phyloP scores from a whole-genome alignment of 2,329 filamentous ascomycete genomes.

The Nemania diffusa region DNA sequence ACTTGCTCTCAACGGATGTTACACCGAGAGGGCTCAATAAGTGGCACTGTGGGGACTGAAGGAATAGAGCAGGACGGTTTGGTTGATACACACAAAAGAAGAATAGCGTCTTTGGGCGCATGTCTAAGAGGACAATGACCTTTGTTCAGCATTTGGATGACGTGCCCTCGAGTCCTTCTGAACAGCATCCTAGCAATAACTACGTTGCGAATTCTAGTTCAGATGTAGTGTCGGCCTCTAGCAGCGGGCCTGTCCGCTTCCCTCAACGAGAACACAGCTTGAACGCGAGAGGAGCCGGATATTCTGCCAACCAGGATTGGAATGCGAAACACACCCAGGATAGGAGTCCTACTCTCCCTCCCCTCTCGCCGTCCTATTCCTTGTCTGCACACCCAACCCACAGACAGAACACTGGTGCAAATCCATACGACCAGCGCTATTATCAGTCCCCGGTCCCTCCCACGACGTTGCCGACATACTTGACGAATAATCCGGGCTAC shows the following conservation, averaged over 20 bases:
- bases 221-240: conserved; percentile 38
- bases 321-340: conserved; percentile 44
- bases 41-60: neutral
- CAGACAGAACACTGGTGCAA: conserved; percentile 21
- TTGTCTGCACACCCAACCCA: conserved; percentile 27
- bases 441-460: conserved; percentile 35
- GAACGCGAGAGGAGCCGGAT: conserved; percentile 43
- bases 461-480: conserved; percentile 27
- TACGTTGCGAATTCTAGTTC: conserved; percentile 37
- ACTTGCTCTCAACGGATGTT: neutral
- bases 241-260: conserved; percentile 37
- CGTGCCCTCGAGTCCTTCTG: conserved; percentile 22
- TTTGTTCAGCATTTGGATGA: conserved; percentile 23
- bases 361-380: conserved; percentile 37
- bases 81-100: conserved; percentile 3
- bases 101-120: conserved; percentile 4
- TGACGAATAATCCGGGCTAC: conserved; percentile 35
- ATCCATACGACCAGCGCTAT: conserved; percentile 29
- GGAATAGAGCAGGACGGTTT: neutral
- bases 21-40: neutral
- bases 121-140: conserved; percentile 32
- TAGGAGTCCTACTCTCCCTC: conserved; percentile 30
- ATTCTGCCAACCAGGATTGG: conserved; percentile 40
- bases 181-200: conserved; percentile 29
- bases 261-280: conserved; percentile 46